These are phyloP conservation scores for Geotrichum restrictum DNA, from an alignment of 1,139 yeast species.

Conservation along the genomic window DNA sequence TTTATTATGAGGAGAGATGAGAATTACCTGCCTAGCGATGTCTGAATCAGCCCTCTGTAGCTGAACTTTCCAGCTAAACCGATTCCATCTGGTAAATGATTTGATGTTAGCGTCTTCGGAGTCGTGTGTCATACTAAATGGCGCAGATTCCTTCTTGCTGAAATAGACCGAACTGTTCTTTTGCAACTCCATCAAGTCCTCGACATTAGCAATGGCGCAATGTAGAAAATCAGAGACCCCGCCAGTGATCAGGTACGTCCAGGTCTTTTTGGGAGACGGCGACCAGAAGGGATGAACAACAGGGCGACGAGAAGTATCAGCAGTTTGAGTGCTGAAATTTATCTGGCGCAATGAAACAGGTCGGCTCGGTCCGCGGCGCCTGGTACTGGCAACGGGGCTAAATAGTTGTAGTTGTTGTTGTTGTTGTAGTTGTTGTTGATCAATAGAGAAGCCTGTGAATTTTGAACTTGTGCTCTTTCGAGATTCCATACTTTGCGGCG, in stretches of 20 bases:
- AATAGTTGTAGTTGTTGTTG: not conserved
- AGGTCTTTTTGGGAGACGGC: slow-evolving; percentile 14
- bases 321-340: not conserved
- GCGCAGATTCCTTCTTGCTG: not conserved
- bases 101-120: not conserved
- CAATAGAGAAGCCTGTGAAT: too few species aligned
- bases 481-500: not conserved
- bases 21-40: not conserved
- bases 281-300: slow-evolving; percentile 16
- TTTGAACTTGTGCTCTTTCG: too few species aligned
- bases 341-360: not conserved
- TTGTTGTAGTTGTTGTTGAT: too few species aligned
- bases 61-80: slow-evolving; percentile 15
- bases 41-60: not conserved
- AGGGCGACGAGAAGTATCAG: not conserved
- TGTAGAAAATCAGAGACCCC: slow-evolving; percentile 16
- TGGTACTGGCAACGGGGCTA: not conserved
- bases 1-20: slow-evolving; percentile 5
- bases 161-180: slow-evolving; percentile 9
- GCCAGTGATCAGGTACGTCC: slow-evolving; percentile 10
- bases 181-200: slow-evolving; percentile 9
- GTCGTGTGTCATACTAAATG: not conserved
- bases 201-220: slow-evolving; percentile 12
- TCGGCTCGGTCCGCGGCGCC: not conserved
- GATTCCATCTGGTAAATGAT: slow-evolving; percentile 11